A percentile compares a stretch with the other conserved stretches of the same genome.
Evolutionary conservation across 1,284 basidiomycete species (phyloP).

Genomic region (Acaromyces ingoldii): DNA sequence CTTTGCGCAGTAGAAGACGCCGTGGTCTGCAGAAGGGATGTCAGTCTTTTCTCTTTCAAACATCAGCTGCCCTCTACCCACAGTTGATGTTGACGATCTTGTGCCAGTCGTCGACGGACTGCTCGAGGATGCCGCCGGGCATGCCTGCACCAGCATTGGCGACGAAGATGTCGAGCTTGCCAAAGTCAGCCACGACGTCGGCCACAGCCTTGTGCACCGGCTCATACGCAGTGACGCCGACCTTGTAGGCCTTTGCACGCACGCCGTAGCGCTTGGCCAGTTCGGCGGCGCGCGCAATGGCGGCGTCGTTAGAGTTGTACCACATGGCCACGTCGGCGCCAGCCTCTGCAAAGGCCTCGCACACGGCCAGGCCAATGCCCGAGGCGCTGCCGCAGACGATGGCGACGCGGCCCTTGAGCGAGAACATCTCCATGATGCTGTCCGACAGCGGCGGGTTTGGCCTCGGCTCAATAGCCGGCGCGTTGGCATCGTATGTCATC

Average conservation of each 20-base stretch:
- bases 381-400: conserved; percentile 45
- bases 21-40: not conserved
- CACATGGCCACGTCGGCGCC: conserved; percentile 45
- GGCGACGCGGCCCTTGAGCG: conserved; percentile 47
- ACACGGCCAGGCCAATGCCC: conserved; percentile 48
- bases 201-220: conserved; percentile 19
- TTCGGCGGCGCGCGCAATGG: conserved; percentile 32
- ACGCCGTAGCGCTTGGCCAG: conserved; percentile 39
- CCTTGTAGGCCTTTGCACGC: conserved; percentile 39
- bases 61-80: not conserved
- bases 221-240: no score
- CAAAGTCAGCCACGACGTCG: conserved; percentile 32
- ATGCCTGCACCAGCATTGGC: conserved; percentile 24
- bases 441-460: no score
- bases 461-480: no score
- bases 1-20: conserved; percentile 39
- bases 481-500: no score
- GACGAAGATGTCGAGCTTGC: conserved; percentile 33
- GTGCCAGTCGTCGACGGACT: conserved; percentile 33
- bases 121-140: conserved; percentile 25
- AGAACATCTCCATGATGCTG: no score
- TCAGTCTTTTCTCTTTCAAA: not conserved
- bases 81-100: conserved; percentile 40
- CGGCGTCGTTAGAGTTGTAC: conserved; percentile 40
- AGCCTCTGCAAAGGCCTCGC: conserved; percentile 48